phyloP scores from a whole-genome alignment of 1,284 basidiomycete species.

The Apiotrichum domesticum region DNA sequence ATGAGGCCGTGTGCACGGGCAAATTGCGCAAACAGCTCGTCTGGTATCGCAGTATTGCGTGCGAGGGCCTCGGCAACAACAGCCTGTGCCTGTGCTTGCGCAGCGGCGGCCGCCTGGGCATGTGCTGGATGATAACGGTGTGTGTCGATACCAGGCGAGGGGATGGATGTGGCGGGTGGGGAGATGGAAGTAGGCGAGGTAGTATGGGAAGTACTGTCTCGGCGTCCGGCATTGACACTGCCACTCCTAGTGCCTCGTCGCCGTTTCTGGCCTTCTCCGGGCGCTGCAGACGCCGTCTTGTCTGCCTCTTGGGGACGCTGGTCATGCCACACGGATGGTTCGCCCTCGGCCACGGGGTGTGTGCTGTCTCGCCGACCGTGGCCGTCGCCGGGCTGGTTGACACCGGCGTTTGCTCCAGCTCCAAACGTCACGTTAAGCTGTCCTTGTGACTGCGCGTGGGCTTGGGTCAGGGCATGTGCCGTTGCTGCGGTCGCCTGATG shows the following conservation, averaged over 20 bases:
- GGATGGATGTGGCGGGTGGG: background rate
- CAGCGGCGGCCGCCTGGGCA: background rate
- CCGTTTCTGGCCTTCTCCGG: no score
- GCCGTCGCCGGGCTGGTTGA: background rate
- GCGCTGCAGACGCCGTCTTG: no score
- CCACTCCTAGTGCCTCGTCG: background rate
- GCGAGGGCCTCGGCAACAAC: background rate
- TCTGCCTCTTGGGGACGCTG: no score
- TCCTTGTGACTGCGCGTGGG: background rate
- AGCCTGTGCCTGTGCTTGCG: background rate
- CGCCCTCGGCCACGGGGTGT: no score
- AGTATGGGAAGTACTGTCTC: no score
- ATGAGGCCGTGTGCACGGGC: background rate
- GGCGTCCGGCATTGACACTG: background rate
- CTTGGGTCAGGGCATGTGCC: background rate
- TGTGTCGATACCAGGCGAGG: background rate
- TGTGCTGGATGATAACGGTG: slow-evolving; percentile 1
- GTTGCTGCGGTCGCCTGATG: background rate
- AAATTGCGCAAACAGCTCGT: slow-evolving; percentile 8
- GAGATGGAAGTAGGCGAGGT: background rate
- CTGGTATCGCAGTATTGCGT: background rate
- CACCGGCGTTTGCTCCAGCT: background rate
- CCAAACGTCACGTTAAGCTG: background rate
- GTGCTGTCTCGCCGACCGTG: no score
- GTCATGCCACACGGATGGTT: no score